Evolutionary conservation across 352 stramenopile species (phyloP).

Genomic region (Pythium guiyangense): DNA sequence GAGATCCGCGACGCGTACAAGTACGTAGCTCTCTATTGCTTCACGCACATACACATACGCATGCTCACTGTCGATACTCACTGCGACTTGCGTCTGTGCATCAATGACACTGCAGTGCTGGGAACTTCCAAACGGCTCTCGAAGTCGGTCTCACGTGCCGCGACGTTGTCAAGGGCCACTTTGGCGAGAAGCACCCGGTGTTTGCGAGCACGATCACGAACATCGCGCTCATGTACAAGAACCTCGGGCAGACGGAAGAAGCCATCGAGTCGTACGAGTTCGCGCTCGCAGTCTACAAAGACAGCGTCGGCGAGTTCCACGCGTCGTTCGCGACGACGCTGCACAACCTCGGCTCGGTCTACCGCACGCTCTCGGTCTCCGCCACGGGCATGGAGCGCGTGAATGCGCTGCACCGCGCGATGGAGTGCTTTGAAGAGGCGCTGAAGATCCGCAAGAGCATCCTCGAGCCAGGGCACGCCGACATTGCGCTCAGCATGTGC

Average conservation of each 20-base stretch:
- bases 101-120: constrained; percentile 27
- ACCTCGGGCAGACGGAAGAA: constrained; percentile 66
- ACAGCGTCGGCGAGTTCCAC: constrained; percentile 72
- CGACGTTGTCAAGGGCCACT: constrained; percentile 66
- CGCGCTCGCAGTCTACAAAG: constrained; percentile 77
- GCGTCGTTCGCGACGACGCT: constrained; percentile 82
- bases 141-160: constrained; percentile 65
- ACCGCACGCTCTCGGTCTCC: constrained; percentile 52
- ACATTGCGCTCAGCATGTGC: constrained; percentile 79
- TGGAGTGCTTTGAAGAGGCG: constrained; percentile 78
- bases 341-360: constrained; percentile 77
- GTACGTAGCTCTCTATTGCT: constrained; percentile 21
- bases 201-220: constrained; percentile 85
- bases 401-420: constrained; percentile 48
- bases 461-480: constrained; percentile 66
- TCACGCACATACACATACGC: not conserved
- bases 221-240: constrained; percentile 88
- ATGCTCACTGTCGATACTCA: not conserved
- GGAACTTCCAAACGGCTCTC: constrained; percentile 60
- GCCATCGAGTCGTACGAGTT: constrained; percentile 80
- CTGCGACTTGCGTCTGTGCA: not conserved
- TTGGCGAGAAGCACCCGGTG: constrained; percentile 73
- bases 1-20: constrained; percentile 82
- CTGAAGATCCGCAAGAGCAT: constrained; percentile 69
- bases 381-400: constrained; percentile 69